phyloP scores from a whole-genome alignment of 2,329 filamentous ascomycete genomes.

The Didymella pomorum region DNA sequence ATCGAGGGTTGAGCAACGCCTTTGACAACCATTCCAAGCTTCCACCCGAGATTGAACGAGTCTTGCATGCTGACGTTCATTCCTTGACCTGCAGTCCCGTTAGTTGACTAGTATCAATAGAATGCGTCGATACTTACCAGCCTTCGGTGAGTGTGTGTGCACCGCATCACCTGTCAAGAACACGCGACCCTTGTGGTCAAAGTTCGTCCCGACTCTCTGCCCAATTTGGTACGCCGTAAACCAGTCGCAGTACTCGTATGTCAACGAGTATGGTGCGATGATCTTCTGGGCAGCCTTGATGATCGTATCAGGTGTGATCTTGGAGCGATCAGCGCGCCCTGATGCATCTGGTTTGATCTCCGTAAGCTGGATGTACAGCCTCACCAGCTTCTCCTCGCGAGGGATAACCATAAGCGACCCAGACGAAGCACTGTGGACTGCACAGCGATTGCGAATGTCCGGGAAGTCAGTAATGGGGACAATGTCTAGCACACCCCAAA shows the following conservation, averaged over 20 bases:
- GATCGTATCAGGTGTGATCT: slow-evolving; percentile 70
- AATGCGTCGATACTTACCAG: slow-evolving; percentile 59
- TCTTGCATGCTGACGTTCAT: slow-evolving; percentile 80
- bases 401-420: slow-evolving; percentile 72
- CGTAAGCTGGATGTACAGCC: slow-evolving; percentile 71
- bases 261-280: slow-evolving; percentile 71
- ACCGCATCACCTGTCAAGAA: slow-evolving; percentile 76
- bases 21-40: slow-evolving; percentile 60
- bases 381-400: slow-evolving; percentile 68
- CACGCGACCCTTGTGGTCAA: slow-evolving; percentile 65
- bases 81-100: slow-evolving; percentile 37
- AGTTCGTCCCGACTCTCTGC: slow-evolving; percentile 67
- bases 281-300: slow-evolving; percentile 70
- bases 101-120: background rate
- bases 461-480: slow-evolving; percentile 65
- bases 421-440: slow-evolving; percentile 63
- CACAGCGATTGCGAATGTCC: slow-evolving; percentile 66
- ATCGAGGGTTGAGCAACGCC: slow-evolving; percentile 52
- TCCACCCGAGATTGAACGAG: slow-evolving; percentile 66
- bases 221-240: slow-evolving; percentile 75
- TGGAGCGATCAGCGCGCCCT: slow-evolving; percentile 63
- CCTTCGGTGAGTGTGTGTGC: slow-evolving; percentile 66
- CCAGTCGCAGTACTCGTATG: slow-evolving; percentile 71
- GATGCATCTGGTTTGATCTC: slow-evolving; percentile 55
- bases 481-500: slow-evolving; percentile 63